Evolutionary conservation across 805 yeast genomes (phyloP), one percentile per base, ranked within the genome.

Genomic region (Trichomonascus vanleenenianus): DNA sequence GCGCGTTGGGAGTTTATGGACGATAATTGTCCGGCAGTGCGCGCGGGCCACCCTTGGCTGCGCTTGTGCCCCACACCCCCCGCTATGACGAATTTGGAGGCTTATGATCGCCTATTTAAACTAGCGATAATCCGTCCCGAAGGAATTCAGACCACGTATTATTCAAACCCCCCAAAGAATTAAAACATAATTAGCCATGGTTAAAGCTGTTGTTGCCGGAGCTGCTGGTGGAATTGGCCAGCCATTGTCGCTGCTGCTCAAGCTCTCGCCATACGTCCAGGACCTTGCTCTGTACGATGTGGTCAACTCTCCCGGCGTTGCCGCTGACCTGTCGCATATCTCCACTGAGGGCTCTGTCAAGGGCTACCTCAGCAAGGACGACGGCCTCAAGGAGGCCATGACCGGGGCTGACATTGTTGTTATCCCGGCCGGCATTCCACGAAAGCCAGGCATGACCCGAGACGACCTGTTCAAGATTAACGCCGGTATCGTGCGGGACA

Each of bases 221-320:
- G 95, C 95, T 47, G 88, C 91, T 45, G 95, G 95, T 57, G 96
- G 96, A 50, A 87, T 87, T 61, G 96, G 96, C 46, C 96, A 88
- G 72, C 94, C 96, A 37, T 73, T 87, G 50, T 85, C 95, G 11
- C 76, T 88, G 45, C 73, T 87, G 52, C 71, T 87, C 56, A 87
- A 87, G 66, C 70, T 86, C 49, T 77, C 79, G 56, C 78, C 78
- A 34, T 70, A 73, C 44, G 74, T 81, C 41, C 71, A 73, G 49
- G 79, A 81, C 56, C 72, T 87, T 56, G 79, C 95, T 3, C 73
- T 87, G 48, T 87, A 79, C 66, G 96, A 88, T 71, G 87, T 88
- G 39, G 89, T 85, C 60, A 77, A 81, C 58, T 77, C 83, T 30
- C 83, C 84, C 41, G 96, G 96, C 56, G 95, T 87, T 33, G 88